phyloP scores from a whole-genome alignment of 202 grass and related monocot genomes.

The Musa balbisiana region DNA sequence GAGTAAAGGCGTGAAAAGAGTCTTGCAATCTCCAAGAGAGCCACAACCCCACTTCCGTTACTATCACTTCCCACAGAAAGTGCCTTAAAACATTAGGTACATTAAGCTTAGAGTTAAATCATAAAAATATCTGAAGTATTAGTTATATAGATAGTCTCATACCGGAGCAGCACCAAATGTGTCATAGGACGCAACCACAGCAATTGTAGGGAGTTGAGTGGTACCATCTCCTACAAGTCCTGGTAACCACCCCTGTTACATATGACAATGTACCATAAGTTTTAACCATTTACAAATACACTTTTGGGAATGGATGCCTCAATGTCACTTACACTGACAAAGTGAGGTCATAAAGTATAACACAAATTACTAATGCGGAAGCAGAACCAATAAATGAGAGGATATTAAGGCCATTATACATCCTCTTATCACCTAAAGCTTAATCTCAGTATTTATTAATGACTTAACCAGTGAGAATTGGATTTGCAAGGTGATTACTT shows the following conservation, averaged over 20 bases:
- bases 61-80: constrained; percentile 88
- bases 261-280: constrained; percentile 16
- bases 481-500: not conserved
- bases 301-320: not conserved
- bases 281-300: not conserved
- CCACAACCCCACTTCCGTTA: constrained; percentile 90
- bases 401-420: not conserved
- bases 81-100: constrained; percentile 42
- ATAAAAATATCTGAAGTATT: not conserved
- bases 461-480: not conserved
- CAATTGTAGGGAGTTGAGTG: constrained; percentile 90
- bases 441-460: not conserved
- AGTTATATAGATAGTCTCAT: constrained; percentile 25
- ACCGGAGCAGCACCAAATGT: constrained; percentile 94
- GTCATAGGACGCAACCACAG: constrained; percentile 97
- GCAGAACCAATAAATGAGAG: not conserved
- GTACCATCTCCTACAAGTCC: constrained; percentile 74
- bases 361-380: not conserved
- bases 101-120: not conserved
- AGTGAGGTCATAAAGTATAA: not conserved
- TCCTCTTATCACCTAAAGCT: not conserved
- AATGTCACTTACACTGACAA: not conserved
- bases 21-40: constrained; percentile 88
- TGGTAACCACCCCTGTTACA: constrained; percentile 85
- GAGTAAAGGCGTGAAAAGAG: constrained; percentile 87